Conservation (phyloP, 2,329 filamentous ascomycete genomes). For the Talaromyces sp. region DNA sequence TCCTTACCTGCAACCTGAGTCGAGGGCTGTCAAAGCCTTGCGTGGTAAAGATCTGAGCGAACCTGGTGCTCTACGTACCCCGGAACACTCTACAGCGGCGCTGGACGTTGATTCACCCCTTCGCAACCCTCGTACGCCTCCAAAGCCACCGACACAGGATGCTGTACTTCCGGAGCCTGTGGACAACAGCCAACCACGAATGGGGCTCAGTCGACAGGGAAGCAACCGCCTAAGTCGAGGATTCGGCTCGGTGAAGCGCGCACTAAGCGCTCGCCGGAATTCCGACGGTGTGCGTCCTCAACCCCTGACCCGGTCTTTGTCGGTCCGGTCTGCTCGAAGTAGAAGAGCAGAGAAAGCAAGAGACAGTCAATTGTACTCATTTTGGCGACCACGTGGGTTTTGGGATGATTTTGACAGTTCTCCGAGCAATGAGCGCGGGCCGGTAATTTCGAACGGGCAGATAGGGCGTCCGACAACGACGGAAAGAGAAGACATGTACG, state of each 20-base stretch:
- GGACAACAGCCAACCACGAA: slow-evolving; percentile 35
- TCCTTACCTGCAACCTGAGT: slow-evolving; percentile 37
- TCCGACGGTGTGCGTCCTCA: slow-evolving; percentile 37
- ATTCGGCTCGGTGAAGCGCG: slow-evolving; percentile 37
- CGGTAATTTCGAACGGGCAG: slow-evolving; percentile 24
- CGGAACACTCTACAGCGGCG: slow-evolving; percentile 23
- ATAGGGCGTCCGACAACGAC: slow-evolving; percentile 25
- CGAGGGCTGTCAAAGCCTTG: slow-evolving; percentile 29
- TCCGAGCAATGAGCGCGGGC: slow-evolving; percentile 27
- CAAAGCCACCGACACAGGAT: slow-evolving; percentile 54
- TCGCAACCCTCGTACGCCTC: slow-evolving; percentile 56
- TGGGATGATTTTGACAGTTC: slow-evolving; percentile 54
- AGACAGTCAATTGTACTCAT: slow-evolving; percentile 54
- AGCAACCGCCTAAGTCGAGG: slow-evolving; percentile 28
- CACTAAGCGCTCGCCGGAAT: slow-evolving; percentile 35
- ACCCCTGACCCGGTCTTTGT: slow-evolving; percentile 37
- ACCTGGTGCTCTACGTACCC: slow-evolving; percentile 26
- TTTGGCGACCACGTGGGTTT: slow-evolving; percentile 62
- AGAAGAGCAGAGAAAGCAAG: slow-evolving; percentile 42
- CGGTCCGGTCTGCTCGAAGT: slow-evolving; percentile 40
- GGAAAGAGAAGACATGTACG: slow-evolving; percentile 42
- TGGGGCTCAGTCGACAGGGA: slow-evolving; percentile 23
- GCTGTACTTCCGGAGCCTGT: slow-evolving; percentile 54
- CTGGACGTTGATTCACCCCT: slow-evolving; percentile 53
- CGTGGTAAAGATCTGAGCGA: slow-evolving; percentile 21